Base-by-base conservation (phyloP, 768 basidiomycete genomes). In the Suillus fuscotomentosus region DNA sequence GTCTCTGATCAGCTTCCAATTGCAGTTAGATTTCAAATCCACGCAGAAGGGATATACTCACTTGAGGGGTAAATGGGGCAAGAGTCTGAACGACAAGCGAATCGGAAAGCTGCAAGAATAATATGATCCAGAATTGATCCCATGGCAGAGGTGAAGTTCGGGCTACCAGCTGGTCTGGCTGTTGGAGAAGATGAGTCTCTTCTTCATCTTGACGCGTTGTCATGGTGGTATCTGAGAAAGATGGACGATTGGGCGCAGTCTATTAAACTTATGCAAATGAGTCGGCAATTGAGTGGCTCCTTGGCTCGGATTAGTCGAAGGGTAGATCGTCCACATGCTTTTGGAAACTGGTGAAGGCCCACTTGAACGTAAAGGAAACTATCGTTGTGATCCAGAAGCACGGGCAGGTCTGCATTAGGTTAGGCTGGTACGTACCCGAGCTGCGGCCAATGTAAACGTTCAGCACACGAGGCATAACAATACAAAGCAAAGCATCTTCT, bases 51-150 rank as follows among this genome's bases (percentile, higher is more conserved):
- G 13, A 53, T 38, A 39, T 34, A 61, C 82, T 38, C 67, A 86
- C 87, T 77, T 89, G 84, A 3, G 87, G 87, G 43, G 85, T 81
- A 69, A 89, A 90, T 1, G 90, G 89, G 63, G 83, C 86, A 64
- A 91, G 89, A 63, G 90, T 87, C 67, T 88, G 83, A 17, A 83
- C 83, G 9, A 88, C 88, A 67, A 91, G 75, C 3, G 90, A 89
- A 71, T 91, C 89, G 60, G 88, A 83, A 60, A 90, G 82, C 73
- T 90, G 88, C 34, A 91, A 79, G 69, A 89, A 79, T 63, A 91
- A 73, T 3, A 90, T 78, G 62, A 91, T 83, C 60, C 79, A 79
- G 65, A 90, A 81, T 78, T 90, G 89, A 64, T 78, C 78, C 83
- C 81, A 84, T 27, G 89, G 89, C 38, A 91, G 72, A 55, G 86